These are phyloP conservation scores for Aureococcus anophagefferens DNA, from an alignment of 108 stramenopile genomes.

Conservation along the genomic window DNA sequence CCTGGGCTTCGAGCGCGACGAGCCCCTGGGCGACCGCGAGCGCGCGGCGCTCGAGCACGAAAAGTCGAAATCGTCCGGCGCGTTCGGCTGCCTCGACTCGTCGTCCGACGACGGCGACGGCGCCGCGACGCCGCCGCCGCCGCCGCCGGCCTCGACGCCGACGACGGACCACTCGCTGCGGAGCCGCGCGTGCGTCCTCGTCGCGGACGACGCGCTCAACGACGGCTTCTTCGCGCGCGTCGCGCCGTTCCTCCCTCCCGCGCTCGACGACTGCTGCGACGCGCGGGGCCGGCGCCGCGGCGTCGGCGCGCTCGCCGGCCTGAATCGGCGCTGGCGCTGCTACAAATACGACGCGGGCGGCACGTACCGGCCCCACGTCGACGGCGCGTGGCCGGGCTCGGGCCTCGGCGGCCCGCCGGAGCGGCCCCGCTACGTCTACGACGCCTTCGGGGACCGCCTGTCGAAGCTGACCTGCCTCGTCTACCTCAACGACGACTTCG, in stretches of 20 bases:
- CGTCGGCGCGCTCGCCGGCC: conserved; percentile 11
- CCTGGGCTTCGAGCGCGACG: conserved; percentile 42
- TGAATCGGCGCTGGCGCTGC: conserved; percentile 51
- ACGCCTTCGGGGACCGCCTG: conserved; percentile 5
- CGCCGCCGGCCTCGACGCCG: too few relatives aligned
- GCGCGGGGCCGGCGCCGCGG: not conserved
- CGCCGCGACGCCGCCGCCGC: not conserved
- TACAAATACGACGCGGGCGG: conserved; percentile 44
- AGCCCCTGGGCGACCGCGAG: conserved; percentile 31
- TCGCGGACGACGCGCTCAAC: conserved; percentile 23
- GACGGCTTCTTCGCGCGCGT: conserved; percentile 18
- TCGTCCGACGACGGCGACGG: not conserved
- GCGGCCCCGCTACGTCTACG: not conserved
- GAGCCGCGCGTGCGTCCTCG: not conserved
- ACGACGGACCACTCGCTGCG: too few relatives aligned
- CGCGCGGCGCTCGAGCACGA: conserved; percentile 21
- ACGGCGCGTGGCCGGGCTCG: conserved; percentile 54
- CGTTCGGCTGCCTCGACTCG: not conserved
- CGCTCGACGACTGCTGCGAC: conserved; percentile 7
- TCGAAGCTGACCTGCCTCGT: conserved; percentile 47
- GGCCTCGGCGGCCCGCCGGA: conserved; percentile 11
- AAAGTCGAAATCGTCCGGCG: not conserved
- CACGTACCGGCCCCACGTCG: conserved; percentile 56
- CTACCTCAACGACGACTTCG: conserved; percentile 57
- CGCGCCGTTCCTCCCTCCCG: conserved; percentile 15